phyloP scores from a whole-genome alignment of 495 filamentous ascomycete genomes.

The Aspergillus affinis region DNA sequence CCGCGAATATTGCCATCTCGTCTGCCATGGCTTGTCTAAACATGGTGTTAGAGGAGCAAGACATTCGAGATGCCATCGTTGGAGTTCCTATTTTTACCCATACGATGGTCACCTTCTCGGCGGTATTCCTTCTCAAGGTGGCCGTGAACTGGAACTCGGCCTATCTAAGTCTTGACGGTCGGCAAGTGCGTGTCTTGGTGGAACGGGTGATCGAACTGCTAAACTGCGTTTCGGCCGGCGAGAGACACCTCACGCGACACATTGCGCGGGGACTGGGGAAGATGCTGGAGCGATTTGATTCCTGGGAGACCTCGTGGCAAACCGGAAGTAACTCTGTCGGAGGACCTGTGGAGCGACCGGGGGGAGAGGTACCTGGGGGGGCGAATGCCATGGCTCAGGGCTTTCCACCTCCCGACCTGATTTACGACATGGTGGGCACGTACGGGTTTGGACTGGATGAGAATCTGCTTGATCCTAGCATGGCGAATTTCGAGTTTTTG shows the following conservation, averaged over 20 bases:
- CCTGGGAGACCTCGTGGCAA: constrained; percentile 45
- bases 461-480: constrained; percentile 47
- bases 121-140: constrained; percentile 56
- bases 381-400: constrained; percentile 50
- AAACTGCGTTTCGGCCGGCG: constrained; percentile 52
- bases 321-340: constrained; percentile 17
- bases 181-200: constrained; percentile 48
- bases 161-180: constrained; percentile 42
- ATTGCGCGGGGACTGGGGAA: constrained; percentile 55
- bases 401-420: constrained; percentile 48
- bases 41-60: constrained; percentile 54
- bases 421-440: constrained; percentile 51
- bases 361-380: constrained; percentile 38
- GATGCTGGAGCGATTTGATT: constrained; percentile 49
- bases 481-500: constrained; percentile 48
- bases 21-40: constrained; percentile 56
- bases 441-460: constrained; percentile 50
- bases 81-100: constrained; percentile 58
- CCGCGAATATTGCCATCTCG: constrained; percentile 56
- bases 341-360: constrained; percentile 5
- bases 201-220: constrained; percentile 51
- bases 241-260: constrained; percentile 53
- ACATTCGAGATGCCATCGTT: constrained; percentile 59
- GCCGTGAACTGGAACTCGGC: constrained; percentile 55
- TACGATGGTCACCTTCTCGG: constrained; percentile 63